Base-by-base conservation (phyloP, 148 eudicot genomes). In the Arbutus unedo region DNA sequence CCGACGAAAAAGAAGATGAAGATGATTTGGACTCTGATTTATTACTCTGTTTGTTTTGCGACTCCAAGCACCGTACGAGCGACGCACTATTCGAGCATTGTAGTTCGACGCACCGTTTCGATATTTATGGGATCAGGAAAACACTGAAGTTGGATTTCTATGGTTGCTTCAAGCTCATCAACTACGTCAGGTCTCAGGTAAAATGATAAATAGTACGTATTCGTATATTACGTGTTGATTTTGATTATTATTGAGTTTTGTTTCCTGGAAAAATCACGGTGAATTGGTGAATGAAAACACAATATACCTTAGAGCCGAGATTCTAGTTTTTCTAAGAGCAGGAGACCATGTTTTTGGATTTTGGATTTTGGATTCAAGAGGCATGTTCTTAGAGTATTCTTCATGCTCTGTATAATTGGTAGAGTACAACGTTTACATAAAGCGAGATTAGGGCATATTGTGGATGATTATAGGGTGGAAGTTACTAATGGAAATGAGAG, bases 161-260 rank as follows among this genome's bases (percentile, higher is more conserved):
- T 85, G 92, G 83, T 44, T 87, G 87, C 85, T 91, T 96, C 82
- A 96, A 91, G 94, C 95, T 96, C 84, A 88, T 96, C 87, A 96
- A 96, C 81, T 96, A 89, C 77, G 81, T 96, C 74, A 87, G 99
- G 85, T 82, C 90, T 48, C 89, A 90, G 92, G 92, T 90, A 80
- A 23, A 16, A 13, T 41, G 13, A 45, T 31, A 7, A 43, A 56
- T 2, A 45, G 3, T 31, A 31, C 10, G 4, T 15, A 6, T 44
- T 62, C 45, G 3, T 31, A 1, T 0, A 31, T 31, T 31, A 31
- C 38, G 38, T 31, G 38, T 31, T 31, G 38, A 31, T 31, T 31
- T 31, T 31, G 38, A 31, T 31, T 31, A 31, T 31, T 31, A 31
- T 31, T 31, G 38, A 0, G 38, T 31, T 31, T 31, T 31, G 0